Percentiles rank a stretch among this genome's conserved stretches.
phyloP scores from a whole-genome alignment of 179 eudicot species.

The Vitellaria paradoxa region DNA sequence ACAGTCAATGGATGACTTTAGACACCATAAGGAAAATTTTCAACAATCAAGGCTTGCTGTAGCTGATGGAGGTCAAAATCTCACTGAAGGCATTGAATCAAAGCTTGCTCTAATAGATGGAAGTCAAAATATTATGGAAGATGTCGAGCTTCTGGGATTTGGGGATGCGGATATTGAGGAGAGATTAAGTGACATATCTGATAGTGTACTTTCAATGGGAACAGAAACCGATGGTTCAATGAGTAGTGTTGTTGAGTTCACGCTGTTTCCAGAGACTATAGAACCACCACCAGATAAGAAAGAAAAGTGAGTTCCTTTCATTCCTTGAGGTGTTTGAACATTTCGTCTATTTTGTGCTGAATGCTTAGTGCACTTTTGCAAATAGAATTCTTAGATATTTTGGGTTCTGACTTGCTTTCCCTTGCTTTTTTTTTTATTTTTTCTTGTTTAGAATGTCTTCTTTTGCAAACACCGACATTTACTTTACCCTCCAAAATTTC shows the following conservation, averaged over 20 bases:
- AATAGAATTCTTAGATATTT: too few species aligned
- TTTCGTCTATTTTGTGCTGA: not conserved
- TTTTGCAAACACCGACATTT: not conserved
- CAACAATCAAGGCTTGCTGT: conserved; percentile 40
- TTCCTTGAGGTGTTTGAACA: not conserved
- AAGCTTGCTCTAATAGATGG: conserved; percentile 29
- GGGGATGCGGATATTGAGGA: conserved; percentile 80
- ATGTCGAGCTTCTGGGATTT: conserved; percentile 72
- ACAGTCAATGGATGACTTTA: conserved; percentile 61
- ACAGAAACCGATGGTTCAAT: conserved; percentile 95
- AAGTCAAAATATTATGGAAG: conserved; percentile 47
- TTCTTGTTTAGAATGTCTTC: not conserved
- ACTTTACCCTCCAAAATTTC: too few species aligned
- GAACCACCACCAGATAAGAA: conserved; percentile 41
- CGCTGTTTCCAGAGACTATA: conserved; percentile 78
- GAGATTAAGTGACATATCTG: conserved; percentile 96
- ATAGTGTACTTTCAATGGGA: conserved; percentile 90
- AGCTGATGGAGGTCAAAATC: conserved; percentile 33
- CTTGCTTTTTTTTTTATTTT: not conserved
- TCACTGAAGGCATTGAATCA: conserved; percentile 40
- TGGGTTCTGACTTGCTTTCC: not conserved
- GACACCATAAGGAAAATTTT: conserved; percentile 51
- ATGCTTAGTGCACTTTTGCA: too few species aligned
- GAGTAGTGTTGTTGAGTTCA: conserved; percentile 72
- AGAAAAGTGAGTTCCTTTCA: conserved; percentile 44